phyloP scores from a whole-genome alignment of 768 basidiomycete species.

The Coprinopsis strossmayeri region DNA sequence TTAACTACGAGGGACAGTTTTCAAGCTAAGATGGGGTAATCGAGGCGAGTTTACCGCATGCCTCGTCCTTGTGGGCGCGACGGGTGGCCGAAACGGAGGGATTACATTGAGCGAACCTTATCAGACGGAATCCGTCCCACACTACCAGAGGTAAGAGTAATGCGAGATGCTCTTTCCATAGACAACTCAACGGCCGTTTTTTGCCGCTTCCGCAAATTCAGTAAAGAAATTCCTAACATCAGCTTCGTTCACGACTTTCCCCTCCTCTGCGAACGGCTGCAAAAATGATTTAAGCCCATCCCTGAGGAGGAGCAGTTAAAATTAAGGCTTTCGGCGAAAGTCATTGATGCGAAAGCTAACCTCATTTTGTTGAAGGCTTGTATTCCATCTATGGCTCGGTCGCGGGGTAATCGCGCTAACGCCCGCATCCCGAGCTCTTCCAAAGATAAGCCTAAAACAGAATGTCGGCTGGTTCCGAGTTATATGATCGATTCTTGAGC shows the following conservation, averaged over 20 bases:
- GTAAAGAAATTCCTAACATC: constrained; percentile 71
- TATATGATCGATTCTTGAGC: not conserved
- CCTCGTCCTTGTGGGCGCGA: not conserved
- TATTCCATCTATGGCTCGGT: constrained; percentile 77
- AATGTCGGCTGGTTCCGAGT: not conserved
- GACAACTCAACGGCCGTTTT: constrained; percentile 16
- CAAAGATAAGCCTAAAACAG: constrained; percentile 55
- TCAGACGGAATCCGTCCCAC: not conserved
- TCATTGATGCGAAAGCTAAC: constrained; percentile 30
- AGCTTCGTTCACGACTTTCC: constrained; percentile 64
- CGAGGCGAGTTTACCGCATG: not conserved
- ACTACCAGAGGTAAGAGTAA: not conserved
- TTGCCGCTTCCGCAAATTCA: constrained; percentile 32
- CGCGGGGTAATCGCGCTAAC: constrained; percentile 65
- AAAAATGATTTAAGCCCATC: constrained; percentile 68
- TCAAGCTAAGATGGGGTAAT: not conserved
- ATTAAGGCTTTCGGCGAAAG: not conserved
- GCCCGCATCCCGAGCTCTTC: constrained; percentile 84
- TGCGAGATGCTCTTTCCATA: not conserved
- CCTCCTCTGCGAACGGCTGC: constrained; percentile 73
- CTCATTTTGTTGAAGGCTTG: constrained; percentile 80
- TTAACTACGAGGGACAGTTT: not conserved
- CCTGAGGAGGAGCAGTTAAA: constrained; percentile 32
- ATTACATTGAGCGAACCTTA: not conserved
- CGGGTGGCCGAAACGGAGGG: not conserved